Evolutionary conservation across 1,284 basidiomycete species (phyloP).

Genomic region (Wolfiporia cocos): DNA sequence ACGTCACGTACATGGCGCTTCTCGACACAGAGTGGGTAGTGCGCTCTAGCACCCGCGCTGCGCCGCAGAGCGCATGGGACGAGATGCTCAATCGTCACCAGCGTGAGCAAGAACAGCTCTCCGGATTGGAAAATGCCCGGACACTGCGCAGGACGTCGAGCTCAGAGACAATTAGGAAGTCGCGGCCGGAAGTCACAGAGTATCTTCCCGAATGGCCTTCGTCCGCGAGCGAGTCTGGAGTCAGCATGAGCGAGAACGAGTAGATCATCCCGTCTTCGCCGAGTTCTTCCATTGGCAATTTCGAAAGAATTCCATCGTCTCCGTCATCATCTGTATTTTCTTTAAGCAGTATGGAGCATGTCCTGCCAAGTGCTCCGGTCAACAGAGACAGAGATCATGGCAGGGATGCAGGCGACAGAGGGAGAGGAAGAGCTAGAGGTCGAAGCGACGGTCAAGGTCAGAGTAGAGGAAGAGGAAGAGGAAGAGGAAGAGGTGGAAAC

Average conservation of each 20-base stretch:
- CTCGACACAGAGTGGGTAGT: constrained; percentile 58
- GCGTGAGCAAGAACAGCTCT: constrained; percentile 47
- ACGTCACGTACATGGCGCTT: constrained; percentile 52
- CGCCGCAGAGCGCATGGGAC: constrained; percentile 49
- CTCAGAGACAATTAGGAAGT: constrained; percentile 26
- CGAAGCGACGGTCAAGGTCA: too few species aligned
- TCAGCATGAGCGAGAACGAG: not conserved
- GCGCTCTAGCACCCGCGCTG: constrained; percentile 17
- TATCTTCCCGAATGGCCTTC: too few species aligned
- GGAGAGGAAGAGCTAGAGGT: too few species aligned
- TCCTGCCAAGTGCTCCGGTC: not conserved
- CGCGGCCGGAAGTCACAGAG: not conserved
- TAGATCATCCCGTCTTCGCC: not conserved
- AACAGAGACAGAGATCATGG: not conserved
- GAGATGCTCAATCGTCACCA: constrained; percentile 55
- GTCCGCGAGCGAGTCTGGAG: not conserved
- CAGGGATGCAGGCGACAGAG: not conserved
- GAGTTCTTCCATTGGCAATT: constrained; percentile 1
- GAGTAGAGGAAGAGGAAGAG: too few species aligned
- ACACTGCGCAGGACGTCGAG: constrained; percentile 21
- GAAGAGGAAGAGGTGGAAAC: too few species aligned
- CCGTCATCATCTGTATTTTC: not conserved
- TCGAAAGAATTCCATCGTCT: constrained; percentile 1
- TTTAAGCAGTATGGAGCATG: not conserved
- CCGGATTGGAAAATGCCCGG: constrained; percentile 34